Evolutionary conservation across 202 grass and related monocot genomes (phyloP).

Genomic region (Schoenoplectus triqueter): DNA sequence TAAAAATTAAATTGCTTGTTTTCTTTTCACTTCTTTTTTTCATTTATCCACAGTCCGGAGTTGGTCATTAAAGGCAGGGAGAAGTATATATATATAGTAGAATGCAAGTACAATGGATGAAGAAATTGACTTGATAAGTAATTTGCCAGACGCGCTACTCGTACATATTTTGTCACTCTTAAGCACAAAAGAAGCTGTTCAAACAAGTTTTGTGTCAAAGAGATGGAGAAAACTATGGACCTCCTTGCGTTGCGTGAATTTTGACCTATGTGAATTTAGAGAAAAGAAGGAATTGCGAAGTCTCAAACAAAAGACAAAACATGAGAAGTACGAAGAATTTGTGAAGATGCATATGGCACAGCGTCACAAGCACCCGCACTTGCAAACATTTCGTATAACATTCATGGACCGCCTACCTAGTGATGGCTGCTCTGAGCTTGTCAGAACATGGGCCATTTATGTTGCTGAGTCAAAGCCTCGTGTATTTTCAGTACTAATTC

Average conservation of each 20-base stretch:
- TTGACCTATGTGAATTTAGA: not conserved
- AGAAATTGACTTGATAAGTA: not conserved
- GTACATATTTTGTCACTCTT: not conserved
- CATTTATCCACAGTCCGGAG: not conserved
- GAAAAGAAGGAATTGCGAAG: not conserved
- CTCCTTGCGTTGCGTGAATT: not conserved
- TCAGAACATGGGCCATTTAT: not conserved
- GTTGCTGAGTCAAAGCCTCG: not conserved
- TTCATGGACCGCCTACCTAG: not conserved
- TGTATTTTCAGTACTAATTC: not conserved
- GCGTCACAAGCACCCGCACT: not conserved
- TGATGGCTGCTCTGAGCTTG: not conserved
- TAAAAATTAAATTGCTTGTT: not conserved
- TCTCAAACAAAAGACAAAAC: not conserved
- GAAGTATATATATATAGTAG: not conserved
- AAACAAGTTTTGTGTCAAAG: not conserved
- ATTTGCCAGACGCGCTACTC: not conserved
- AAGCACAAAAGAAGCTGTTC: not conserved
- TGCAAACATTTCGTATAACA: not conserved
- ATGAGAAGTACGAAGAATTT: not conserved
- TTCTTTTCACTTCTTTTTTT: not conserved
- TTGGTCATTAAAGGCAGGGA: not conserved
- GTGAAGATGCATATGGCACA: constrained; percentile 4
- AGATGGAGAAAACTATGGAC: constrained; percentile 1
- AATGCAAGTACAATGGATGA: constrained; percentile 1